These are phyloP conservation scores for Pyrenopolyporus hunteri DNA, from an alignment of 495 filamentous ascomycete genomes.

Conservation along the genomic window DNA sequence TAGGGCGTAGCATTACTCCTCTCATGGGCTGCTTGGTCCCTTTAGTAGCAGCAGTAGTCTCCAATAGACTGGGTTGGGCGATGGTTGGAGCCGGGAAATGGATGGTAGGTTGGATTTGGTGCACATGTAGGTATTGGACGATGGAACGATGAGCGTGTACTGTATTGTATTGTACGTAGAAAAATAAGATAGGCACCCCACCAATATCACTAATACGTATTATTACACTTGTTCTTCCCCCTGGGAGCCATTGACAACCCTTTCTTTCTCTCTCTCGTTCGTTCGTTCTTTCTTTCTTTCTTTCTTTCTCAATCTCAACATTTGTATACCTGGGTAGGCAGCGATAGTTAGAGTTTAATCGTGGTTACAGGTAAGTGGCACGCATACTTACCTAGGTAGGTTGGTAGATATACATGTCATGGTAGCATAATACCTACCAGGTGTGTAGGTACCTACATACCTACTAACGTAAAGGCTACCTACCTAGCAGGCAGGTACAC, in stretches of 20 bases:
- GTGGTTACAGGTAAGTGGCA: no score
- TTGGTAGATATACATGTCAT: no score
- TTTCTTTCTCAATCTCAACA: neutral
- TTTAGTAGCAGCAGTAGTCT: constrained; percentile 19
- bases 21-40: constrained; percentile 7
- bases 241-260: neutral
- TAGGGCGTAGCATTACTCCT: constrained; percentile 26
- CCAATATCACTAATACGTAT: constrained; percentile 21
- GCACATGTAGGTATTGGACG: no score
- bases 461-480: no score
- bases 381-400: neutral
- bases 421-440: no score
- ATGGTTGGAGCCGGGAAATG: constrained; percentile 17
- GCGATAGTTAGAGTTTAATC: no score
- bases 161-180: neutral
- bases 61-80: constrained; percentile 21
- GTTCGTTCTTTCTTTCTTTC: neutral
- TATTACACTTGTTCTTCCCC: neutral
- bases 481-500: constrained; percentile 17
- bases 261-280: neutral
- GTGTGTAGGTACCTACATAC: neutral
- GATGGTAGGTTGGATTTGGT: constrained; percentile 17
- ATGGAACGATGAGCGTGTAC: no score
- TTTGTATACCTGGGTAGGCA: no score
- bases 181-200: constrained; percentile 10